A percentile compares a stretch with the other conserved stretches of the same genome.
Conservation (phyloP, 805 yeast genomes). For the Torulaspora microellipsoides region DNA sequence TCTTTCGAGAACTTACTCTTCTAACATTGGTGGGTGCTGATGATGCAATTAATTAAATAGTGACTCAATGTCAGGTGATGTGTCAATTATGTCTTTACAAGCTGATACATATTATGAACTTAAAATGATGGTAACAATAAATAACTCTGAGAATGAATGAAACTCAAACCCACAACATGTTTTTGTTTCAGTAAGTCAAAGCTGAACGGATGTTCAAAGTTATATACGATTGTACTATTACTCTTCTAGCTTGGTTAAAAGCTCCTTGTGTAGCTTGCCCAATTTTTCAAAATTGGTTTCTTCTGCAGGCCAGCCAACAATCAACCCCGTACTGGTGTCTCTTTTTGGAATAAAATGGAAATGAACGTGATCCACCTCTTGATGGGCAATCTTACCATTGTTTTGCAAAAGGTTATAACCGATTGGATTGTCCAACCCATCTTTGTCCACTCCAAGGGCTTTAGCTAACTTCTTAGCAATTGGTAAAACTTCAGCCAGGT, state of each 20-base stretch:
- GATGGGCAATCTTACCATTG: constrained; percentile 94
- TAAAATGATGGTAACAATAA: no score
- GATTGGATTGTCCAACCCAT: constrained; percentile 52
- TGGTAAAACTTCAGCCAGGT: constrained; percentile 80
- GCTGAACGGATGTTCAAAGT: no score
- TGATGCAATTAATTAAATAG: no score
- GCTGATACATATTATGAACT: no score
- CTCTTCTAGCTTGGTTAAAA: constrained; percentile 42
- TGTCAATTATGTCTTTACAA: no score
- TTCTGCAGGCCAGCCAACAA: constrained; percentile 93
- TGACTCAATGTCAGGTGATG: no score
- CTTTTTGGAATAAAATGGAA: constrained; percentile 93
- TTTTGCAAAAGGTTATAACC: constrained; percentile 88
- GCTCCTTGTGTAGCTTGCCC: constrained; percentile 59
- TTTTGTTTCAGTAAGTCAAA: no score
- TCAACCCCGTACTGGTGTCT: constrained; percentile 66
- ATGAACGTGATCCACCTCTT: constrained; percentile 92
- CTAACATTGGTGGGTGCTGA: no score
- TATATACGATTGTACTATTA: background rate
- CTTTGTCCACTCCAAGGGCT: constrained; percentile 59
- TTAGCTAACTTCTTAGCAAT: constrained; percentile 80
- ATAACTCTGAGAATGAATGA: no score
- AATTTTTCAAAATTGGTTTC: constrained; percentile 70
- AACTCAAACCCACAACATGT: no score
- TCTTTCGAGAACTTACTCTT: no score